These are phyloP conservation scores for Spathaspora girioi DNA, from an alignment of 805 yeast genomes.

Conservation along the genomic window DNA sequence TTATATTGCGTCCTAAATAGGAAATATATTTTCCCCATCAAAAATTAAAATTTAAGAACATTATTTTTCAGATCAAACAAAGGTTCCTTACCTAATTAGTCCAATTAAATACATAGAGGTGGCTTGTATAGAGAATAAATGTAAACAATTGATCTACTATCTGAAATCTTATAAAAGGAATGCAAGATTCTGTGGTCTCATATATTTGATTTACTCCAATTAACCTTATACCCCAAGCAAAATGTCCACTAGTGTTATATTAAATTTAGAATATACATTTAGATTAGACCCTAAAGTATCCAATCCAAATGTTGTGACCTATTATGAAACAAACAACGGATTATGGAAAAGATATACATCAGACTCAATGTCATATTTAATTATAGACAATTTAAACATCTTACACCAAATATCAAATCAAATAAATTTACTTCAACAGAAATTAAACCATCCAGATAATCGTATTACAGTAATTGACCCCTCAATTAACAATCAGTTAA, in stretches of 20 bases:
- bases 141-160: neutral
- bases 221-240: neutral
- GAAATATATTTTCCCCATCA: neutral
- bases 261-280: conserved; percentile 10
- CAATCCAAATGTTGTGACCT: conserved; percentile 2
- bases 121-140: neutral
- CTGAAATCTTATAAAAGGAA: neutral
- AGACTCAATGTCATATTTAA: conserved; percentile 5
- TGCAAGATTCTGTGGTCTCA: neutral
- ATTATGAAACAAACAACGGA: conserved; percentile 26
- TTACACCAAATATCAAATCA: conserved; percentile 13
- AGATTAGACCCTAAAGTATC: conserved; percentile 9
- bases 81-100: neutral
- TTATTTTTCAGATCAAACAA: neutral
- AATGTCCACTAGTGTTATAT: conserved; percentile 3
- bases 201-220: neutral
- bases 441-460: conserved; percentile 5
- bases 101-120: neutral
- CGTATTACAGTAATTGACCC: conserved; percentile 22
- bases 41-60: neutral
- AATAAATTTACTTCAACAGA: conserved; percentile 10
- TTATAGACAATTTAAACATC: conserved; percentile 25
- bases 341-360: conserved; percentile 25
- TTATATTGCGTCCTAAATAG: neutral
- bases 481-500: conserved; percentile 22